Percentiles rank a stretch among this genome's conserved stretches.
Evolutionary conservation across 2,329 filamentous ascomycete species (phyloP).

Genomic region (Volutella citrinella): DNA sequence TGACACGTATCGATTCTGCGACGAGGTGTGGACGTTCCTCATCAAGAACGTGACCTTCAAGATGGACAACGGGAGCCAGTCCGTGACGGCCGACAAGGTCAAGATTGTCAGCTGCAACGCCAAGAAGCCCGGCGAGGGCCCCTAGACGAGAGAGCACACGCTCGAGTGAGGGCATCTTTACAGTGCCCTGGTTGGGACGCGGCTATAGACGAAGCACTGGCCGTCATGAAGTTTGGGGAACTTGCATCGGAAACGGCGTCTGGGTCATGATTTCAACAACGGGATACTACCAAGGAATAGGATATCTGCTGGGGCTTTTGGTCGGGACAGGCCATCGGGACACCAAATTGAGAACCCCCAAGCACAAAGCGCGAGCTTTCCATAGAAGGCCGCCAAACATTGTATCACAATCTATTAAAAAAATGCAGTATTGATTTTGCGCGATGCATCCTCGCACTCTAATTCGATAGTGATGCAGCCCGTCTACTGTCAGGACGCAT

Average conservation of each 20-base stretch:
- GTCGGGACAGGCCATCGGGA: no score
- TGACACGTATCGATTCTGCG: conserved; percentile 98
- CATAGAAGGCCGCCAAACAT: no score
- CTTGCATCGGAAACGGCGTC: conserved; percentile 27
- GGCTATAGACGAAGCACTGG: conserved; percentile 17
- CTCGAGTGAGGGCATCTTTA: not conserved
- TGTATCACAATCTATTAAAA: no score
- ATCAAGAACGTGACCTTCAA: conserved; percentile 99
- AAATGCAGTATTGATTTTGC: no score
- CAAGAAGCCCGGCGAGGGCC: conserved; percentile 57
- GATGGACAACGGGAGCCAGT: conserved; percentile 74
- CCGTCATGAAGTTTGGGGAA: conserved; percentile 7
- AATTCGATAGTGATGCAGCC: no score
- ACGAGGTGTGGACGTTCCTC: conserved; percentile 99
- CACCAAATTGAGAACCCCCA: no score
- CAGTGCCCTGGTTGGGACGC: conserved; percentile 1
- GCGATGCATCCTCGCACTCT: no score
- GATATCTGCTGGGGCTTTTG: conserved; percentile 5
- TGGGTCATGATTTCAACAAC: conserved; percentile 11
- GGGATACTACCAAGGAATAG: conserved; percentile 8
- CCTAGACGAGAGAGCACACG: conserved; percentile 6
- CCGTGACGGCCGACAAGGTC: conserved; percentile 82
- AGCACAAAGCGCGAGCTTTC: no score
- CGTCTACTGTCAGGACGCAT: no score
- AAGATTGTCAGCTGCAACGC: conserved; percentile 99